These are phyloP conservation scores for Alternaria burnsii DNA, from an alignment of 2,329 filamentous ascomycete genomes.

Conservation along the genomic window DNA sequence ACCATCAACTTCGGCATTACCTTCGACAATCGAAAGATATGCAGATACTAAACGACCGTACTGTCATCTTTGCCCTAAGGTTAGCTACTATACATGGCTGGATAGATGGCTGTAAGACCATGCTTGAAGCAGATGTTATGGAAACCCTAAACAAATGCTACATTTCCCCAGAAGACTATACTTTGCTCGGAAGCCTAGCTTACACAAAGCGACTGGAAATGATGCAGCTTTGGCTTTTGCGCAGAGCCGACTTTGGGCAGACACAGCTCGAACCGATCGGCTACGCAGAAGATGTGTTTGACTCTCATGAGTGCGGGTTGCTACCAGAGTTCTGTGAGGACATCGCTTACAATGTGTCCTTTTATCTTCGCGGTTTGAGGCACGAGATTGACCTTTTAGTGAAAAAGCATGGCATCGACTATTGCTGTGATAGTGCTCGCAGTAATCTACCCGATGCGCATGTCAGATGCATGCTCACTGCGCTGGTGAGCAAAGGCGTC, in stretches of 20 bases:
- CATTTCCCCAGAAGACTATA: too few species aligned
- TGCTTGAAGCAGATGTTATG: neutral
- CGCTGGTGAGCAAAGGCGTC: rapidly evolving
- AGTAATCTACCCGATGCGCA: neutral
- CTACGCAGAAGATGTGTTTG: too few species aligned
- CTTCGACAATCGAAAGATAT: neutral
- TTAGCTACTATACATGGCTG: neutral
- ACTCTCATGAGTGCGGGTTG: too few species aligned
- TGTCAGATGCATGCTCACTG: rapidly evolving
- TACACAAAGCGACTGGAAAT: neutral
- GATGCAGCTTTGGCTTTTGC: neutral
- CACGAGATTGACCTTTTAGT: neutral
- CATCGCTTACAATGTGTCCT: too few species aligned
- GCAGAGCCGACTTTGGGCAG: too few species aligned
- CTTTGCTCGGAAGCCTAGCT: too few species aligned
- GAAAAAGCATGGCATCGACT: neutral
- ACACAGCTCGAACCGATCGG: too few species aligned
- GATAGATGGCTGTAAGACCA: neutral
- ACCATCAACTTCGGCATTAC: neutral
- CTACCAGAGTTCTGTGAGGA: too few species aligned
- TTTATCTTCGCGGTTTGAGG: neutral
- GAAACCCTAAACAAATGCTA: rapidly evolving
- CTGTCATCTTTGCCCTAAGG: rapidly evolving
- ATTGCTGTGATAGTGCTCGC: neutral
- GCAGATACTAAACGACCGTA: rapidly evolving